A percentile compares a stretch with the other conserved stretches of the same genome.
phyloP scores from a whole-genome alignment of 2,329 filamentous ascomycete genomes.

The Exophiala xenobiotica region DNA sequence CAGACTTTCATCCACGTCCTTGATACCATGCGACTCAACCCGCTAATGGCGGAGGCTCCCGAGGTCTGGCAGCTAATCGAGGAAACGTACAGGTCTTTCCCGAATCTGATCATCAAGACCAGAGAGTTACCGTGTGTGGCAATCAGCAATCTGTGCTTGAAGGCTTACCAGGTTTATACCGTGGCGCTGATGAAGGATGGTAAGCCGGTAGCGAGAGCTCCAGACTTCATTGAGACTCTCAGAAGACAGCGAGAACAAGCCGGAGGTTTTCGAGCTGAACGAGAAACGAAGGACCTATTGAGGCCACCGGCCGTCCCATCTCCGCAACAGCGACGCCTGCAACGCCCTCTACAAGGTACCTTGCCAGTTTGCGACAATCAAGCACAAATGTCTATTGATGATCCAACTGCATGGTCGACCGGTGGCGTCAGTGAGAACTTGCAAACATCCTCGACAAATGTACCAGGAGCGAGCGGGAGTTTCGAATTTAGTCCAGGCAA shows the following conservation, averaged over 20 bases:
- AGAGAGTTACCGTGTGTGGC: slow-evolving; percentile 35
- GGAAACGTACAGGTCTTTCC: slow-evolving; percentile 37
- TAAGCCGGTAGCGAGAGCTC: background rate
- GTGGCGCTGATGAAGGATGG: slow-evolving; percentile 20
- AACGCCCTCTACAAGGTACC: too few relatives aligned
- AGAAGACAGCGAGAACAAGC: background rate
- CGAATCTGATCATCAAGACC: slow-evolving; percentile 30
- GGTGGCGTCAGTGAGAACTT: background rate
- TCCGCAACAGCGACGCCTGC: too few relatives aligned
- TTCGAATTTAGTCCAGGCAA: background rate
- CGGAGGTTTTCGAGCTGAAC: background rate
- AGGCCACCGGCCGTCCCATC: too few relatives aligned
- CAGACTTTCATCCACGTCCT: slow-evolving; percentile 39
- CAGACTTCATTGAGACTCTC: background rate
- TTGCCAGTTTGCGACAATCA: too few relatives aligned
- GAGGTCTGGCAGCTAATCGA: slow-evolving; percentile 40
- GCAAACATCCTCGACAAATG: background rate
- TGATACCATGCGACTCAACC: slow-evolving; percentile 37
- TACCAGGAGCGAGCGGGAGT: background rate
- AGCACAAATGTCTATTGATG: background rate
- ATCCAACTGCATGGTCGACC: background rate
- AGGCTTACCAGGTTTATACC: slow-evolving; percentile 32
- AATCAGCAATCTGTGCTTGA: slow-evolving; percentile 37
- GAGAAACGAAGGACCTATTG: too few relatives aligned
- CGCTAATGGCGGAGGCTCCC: slow-evolving; percentile 33